phyloP scores from a whole-genome alignment of 768 basidiomycete genomes.

The Dioszegia hungarica region DNA sequence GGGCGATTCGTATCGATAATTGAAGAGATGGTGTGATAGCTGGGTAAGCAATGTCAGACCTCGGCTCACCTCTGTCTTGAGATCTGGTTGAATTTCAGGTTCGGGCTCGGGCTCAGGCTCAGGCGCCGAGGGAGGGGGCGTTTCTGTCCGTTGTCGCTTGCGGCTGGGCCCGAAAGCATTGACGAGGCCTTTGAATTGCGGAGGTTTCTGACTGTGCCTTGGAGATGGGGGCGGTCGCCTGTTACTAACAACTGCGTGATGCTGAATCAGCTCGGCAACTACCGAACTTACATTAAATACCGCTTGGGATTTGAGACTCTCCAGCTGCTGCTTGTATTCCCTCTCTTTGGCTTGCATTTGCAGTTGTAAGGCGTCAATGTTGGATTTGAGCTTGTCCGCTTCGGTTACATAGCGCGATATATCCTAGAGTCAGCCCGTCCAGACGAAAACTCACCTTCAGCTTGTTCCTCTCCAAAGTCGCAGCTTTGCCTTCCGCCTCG shows the following conservation, averaged over 20 bases:
- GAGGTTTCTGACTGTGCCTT: slow-evolving; percentile 2
- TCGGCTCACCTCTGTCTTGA: slow-evolving; percentile 23
- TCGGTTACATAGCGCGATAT: slow-evolving; percentile 16
- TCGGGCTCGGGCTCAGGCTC: background rate
- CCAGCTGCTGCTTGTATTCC: slow-evolving; percentile 22
- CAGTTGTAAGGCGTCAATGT: slow-evolving; percentile 25
- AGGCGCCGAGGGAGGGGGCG: background rate
- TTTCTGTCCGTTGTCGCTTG: slow-evolving; percentile 25
- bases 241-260: slow-evolving; percentile 20
- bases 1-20: slow-evolving; percentile 7
- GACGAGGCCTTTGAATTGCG: slow-evolving; percentile 23
- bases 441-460: slow-evolving; percentile 15
- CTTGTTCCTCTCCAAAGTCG: slow-evolving; percentile 25
- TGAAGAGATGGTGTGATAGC: slow-evolving; percentile 36
- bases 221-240: too few species aligned
- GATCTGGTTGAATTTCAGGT: background rate
- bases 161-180: slow-evolving; percentile 27
- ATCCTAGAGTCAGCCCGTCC: slow-evolving; percentile 11
- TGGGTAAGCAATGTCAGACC: slow-evolving; percentile 1
- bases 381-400: slow-evolving; percentile 14
- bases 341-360: slow-evolving; percentile 19
- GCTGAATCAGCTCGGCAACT: slow-evolving; percentile 1
- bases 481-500: slow-evolving; percentile 33
- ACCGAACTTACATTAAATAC: slow-evolving; percentile 29
- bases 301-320: slow-evolving; percentile 35